Base-by-base conservation (phyloP, 2,329 filamentous ascomycete species). In the Arthrinium puccinioides region DNA sequence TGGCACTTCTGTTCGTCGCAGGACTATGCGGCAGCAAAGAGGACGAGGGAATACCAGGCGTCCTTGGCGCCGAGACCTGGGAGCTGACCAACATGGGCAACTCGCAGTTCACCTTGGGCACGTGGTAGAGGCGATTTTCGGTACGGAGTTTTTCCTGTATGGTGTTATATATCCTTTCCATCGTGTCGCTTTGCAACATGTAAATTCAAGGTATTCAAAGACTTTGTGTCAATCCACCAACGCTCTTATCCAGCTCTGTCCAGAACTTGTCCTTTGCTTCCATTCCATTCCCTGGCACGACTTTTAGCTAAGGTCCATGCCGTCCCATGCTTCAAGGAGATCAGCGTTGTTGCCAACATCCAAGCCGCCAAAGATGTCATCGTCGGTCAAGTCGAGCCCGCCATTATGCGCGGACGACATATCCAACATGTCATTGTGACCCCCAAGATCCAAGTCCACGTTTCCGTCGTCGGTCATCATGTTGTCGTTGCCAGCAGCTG, bases 21-120 rank as follows among this genome's bases (percentile, higher is more conserved):
- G 80, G 80, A 1, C 61, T 70, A 4, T 63, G 62, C 21, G 69
- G 76, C 2, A 66, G 66, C 21, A 48, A 56, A 36, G 66, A 69
- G 18, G 71, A 76, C 52, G 55, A 62, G 38, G 61, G 57, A 1
- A 50, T 56, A 10, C 44, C 56, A 24, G 69, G 63, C 0, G 53
- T 59, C 40, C 49, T 77, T 44, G 64, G 61, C n/a, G 76, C 75
- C 0, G 76, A 82, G 62, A 71, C 67, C n/a, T 82, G 77, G 77
- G 78, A 82, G 55, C 55, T 82, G 55, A 76, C 70, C 5, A 79
- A 79, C 47, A 80, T 79, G 75, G 74, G 71, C 38, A 79, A 79
- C 49, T 71, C 66, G 21, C 75, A 79, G 54, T 79, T 72, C 45
- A 77, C 69, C 0, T 54, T 78, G 42, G 73, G 74, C 2, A 44